Evolutionary conservation across 1,139 yeast species (phyloP).

Genomic region (Hemisphaericaspora xylanilytica): DNA sequence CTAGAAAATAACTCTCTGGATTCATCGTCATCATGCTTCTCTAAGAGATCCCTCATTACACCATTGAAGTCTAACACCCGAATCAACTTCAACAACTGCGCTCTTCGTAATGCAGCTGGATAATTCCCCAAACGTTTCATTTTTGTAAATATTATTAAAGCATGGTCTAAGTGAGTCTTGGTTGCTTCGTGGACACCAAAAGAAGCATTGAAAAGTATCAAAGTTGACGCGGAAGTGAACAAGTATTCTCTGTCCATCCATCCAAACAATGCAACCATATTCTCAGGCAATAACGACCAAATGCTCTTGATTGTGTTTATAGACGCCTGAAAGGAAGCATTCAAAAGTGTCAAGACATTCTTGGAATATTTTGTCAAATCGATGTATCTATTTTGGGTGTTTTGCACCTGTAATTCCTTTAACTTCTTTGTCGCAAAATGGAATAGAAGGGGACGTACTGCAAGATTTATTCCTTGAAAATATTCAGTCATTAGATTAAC

Average conservation of each 20-base stretch:
- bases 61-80: slow-evolving; percentile 68
- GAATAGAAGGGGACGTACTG: slow-evolving; percentile 75
- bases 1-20: slow-evolving; percentile 8
- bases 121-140: slow-evolving; percentile 77
- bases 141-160: slow-evolving; percentile 63
- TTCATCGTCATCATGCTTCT: slow-evolving; percentile 60
- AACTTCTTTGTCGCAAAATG: slow-evolving; percentile 75
- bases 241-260: slow-evolving; percentile 88
- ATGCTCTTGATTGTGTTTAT: slow-evolving; percentile 72
- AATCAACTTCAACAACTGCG: slow-evolving; percentile 65
- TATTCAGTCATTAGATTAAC: slow-evolving; percentile 84
- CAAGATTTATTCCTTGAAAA: slow-evolving; percentile 80
- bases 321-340: slow-evolving; percentile 82
- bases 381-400: slow-evolving; percentile 51
- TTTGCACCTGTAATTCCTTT: slow-evolving; percentile 46
- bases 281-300: slow-evolving; percentile 70
- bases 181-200: slow-evolving; percentile 84
- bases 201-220: slow-evolving; percentile 73
- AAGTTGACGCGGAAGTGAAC: slow-evolving; percentile 77
- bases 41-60: slow-evolving; percentile 54
- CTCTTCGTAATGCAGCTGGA: slow-evolving; percentile 73
- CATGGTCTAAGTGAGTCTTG: slow-evolving; percentile 68
- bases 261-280: slow-evolving; percentile 81
- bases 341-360: slow-evolving; percentile 63
- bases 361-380: slow-evolving; percentile 69